These are phyloP conservation scores for Coemansia sp. DNA, from an alignment of 192 early-diverging fungal genomes.

Conservation along the genomic window DNA sequence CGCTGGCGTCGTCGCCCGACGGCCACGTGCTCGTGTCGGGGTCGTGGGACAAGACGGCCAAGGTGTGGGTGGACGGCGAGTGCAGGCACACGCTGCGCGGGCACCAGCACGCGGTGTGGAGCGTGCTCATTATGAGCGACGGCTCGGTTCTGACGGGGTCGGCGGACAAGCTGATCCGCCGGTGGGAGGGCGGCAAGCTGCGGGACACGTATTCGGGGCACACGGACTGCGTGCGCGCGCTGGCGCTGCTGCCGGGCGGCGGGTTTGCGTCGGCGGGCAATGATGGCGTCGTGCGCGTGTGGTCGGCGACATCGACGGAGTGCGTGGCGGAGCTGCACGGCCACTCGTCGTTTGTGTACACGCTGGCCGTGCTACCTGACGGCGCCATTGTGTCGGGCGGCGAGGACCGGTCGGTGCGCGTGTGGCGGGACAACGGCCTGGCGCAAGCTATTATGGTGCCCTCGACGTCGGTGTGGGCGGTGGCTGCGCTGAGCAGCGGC, in stretches of 20 bases:
- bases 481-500: constrained; percentile 75
- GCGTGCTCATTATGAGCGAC: constrained; percentile 76
- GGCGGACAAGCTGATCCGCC: constrained; percentile 89
- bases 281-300: constrained; percentile 87
- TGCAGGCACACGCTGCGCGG: constrained; percentile 71
- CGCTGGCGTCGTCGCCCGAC: constrained; percentile 64
- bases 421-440: constrained; percentile 80
- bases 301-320: constrained; percentile 68
- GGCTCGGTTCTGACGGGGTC: constrained; percentile 80
- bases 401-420: constrained; percentile 88
- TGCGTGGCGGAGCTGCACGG: constrained; percentile 76
- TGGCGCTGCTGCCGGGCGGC: constrained; percentile 63
- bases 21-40: constrained; percentile 83
- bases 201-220: constrained; percentile 77
- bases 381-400: constrained; percentile 89
- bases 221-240: constrained; percentile 86
- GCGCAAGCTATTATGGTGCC: constrained; percentile 85
- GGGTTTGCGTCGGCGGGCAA: constrained; percentile 89
- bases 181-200: constrained; percentile 77
- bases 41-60: constrained; percentile 97
- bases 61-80: constrained; percentile 85
- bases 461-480: constrained; percentile 91
- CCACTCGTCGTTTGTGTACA: constrained; percentile 95
- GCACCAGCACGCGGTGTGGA: constrained; percentile 90
- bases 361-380: constrained; percentile 66